phyloP scores from a whole-genome alignment of 495 filamentous ascomycete species.

The Aspergillus panamensis region DNA sequence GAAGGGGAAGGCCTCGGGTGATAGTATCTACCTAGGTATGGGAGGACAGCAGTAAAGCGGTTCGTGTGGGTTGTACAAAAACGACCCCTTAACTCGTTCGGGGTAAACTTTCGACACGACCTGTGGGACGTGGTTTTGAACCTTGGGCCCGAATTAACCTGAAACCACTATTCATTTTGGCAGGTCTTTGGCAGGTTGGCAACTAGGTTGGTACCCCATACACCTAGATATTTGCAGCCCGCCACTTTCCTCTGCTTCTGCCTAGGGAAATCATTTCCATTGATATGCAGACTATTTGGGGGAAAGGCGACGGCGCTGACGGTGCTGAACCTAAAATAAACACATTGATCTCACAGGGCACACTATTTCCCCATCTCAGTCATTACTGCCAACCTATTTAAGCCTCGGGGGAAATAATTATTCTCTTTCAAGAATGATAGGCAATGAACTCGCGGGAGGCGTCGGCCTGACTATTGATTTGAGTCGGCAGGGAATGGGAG shows the following conservation, averaged over 20 bases:
- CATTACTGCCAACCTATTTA: neutral
- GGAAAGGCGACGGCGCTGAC: neutral
- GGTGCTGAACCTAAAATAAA: neutral
- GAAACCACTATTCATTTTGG: constrained; percentile 1
- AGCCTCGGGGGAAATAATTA: too few relatives aligned
- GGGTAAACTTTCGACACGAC: neutral
- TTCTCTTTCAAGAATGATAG: neutral
- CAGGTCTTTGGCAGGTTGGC: neutral
- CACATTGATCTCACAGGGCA: neutral
- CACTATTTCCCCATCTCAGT: neutral
- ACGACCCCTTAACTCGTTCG: neutral
- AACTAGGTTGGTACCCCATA: too few relatives aligned
- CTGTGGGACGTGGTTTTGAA: neutral
- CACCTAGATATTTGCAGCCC: too few relatives aligned
- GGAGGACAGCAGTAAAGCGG: neutral
- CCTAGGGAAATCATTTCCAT: neutral
- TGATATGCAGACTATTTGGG: neutral
- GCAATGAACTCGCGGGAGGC: neutral
- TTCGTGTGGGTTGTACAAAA: neutral
- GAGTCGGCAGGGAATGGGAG: constrained; percentile 4
- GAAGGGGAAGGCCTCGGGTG: neutral
- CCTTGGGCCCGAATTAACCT: neutral
- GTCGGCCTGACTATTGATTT: constrained; percentile 7
- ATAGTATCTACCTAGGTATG: neutral
- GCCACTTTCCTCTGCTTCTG: neutral